Percentiles rank a stretch among this genome's conserved stretches.
Conservation (phyloP, 2,329 filamentous ascomycete genomes). For the Talaromyces sp. region DNA sequence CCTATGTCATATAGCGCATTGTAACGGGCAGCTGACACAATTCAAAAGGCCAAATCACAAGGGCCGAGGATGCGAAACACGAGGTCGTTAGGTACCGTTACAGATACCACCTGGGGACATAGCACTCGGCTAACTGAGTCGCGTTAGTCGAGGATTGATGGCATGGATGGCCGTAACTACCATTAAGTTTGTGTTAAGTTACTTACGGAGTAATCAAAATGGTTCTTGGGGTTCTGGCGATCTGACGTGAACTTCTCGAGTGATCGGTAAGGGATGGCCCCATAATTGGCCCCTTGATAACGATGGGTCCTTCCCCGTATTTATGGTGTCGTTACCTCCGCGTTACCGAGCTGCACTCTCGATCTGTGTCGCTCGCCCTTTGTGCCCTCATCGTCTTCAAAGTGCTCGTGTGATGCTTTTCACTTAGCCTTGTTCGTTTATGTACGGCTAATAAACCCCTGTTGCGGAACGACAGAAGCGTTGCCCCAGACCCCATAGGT, state of each 20-base stretch:
- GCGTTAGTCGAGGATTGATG: neutral
- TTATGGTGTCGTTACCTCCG: neutral
- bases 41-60: constrained; percentile 7
- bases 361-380: no score
- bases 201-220: neutral
- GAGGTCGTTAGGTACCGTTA: constrained; percentile 6
- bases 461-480: no score
- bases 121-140: neutral
- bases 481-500: no score
- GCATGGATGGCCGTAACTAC: neutral
- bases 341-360: neutral
- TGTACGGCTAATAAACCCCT: no score
- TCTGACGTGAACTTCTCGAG: neutral
- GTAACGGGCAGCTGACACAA: constrained; percentile 4
- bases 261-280: neutral
- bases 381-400: no score
- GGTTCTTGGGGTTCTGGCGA: neutral
- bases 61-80: constrained; percentile 9
- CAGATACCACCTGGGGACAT: neutral
- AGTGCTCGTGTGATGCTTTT: no score
- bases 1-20: neutral
- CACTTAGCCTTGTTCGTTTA: no score
- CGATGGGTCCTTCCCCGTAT: constrained; percentile 1
- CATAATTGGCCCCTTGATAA: neutral
- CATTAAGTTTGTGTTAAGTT: neutral